Conservation (phyloP, 2,329 filamentous ascomycete species). For the Colletotrichum cuscutae region DNA sequence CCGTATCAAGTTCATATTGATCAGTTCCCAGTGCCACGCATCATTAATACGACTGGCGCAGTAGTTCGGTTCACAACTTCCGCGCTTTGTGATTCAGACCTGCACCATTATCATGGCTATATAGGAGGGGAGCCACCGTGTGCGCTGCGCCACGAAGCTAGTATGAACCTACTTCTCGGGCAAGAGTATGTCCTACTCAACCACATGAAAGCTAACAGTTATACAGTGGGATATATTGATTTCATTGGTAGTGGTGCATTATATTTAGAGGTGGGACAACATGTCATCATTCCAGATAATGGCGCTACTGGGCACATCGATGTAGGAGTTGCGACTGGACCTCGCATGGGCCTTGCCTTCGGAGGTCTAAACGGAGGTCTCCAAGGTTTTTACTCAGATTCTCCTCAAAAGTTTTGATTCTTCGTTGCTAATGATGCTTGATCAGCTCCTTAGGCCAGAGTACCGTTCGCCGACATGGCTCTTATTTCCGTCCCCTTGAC, state of each 20-base stretch:
- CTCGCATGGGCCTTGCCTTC: background rate
- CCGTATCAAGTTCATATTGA: no score
- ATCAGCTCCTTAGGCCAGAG: constrained; percentile 63
- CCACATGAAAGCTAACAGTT: background rate
- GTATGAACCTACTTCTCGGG: background rate
- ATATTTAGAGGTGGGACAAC: constrained; percentile 43
- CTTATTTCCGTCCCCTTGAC: constrained; percentile 63
- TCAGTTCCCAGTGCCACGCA: no score
- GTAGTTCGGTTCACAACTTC: background rate
- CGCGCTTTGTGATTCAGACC: background rate
- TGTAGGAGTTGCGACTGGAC: background rate
- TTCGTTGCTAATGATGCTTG: background rate
- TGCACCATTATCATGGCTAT: background rate
- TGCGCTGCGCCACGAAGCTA: background rate
- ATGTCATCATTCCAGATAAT: constrained; percentile 48
- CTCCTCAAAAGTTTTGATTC: no score
- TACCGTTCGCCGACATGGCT: constrained; percentile 75
- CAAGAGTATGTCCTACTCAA: background rate
- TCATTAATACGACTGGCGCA: no score
- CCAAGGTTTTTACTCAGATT: background rate
- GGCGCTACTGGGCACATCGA: constrained; percentile 29
- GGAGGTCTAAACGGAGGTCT: background rate
- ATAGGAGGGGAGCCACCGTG: background rate
- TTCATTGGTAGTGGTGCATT: background rate
- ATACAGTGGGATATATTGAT: background rate